Evolutionary conservation across 1,284 basidiomycete genomes (phyloP).

Genomic region (Malassezia cuniculi): DNA sequence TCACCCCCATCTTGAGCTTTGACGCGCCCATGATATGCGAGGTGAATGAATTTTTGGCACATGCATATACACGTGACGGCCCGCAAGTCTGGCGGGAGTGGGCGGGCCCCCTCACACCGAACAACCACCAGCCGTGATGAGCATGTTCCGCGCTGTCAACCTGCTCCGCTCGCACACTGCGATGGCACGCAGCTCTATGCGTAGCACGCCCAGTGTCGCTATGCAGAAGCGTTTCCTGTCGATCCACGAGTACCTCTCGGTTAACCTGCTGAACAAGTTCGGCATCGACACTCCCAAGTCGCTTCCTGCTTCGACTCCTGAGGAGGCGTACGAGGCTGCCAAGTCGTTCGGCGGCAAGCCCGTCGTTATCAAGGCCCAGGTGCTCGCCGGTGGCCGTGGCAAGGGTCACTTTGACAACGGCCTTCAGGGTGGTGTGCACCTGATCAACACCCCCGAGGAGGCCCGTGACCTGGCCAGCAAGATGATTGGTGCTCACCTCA

Average conservation of each 20-base stretch:
- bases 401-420: conserved; percentile 96
- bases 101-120: no score
- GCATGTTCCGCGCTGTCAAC: conserved; percentile 21
- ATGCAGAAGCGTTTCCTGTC: conserved; percentile 79
- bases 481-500: conserved; percentile 91
- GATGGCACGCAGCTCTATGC: conserved; percentile 24
- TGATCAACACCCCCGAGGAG: conserved; percentile 74
- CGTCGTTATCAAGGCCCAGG: conserved; percentile 78
- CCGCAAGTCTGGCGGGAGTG: no score
- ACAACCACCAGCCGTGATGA: neutral
- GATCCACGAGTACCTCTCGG: conserved; percentile 97
- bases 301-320: conserved; percentile 68
- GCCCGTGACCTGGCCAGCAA: conserved; percentile 73
- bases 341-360: conserved; percentile 59
- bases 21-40: conserved; percentile 12
- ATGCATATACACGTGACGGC: no score
- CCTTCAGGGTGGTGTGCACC: conserved; percentile 92
- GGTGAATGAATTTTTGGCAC: conserved; percentile 2
- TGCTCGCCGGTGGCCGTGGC: conserved; percentile 93
- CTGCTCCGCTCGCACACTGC: conserved; percentile 27
- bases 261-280: conserved; percentile 92
- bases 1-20: conserved; percentile 20
- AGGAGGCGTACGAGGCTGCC: conserved; percentile 81
- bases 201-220: conserved; percentile 17
- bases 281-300: conserved; percentile 92